Conservation (phyloP, 306 rosid genomes). For the Cyclanthera cordifolia region DNA sequence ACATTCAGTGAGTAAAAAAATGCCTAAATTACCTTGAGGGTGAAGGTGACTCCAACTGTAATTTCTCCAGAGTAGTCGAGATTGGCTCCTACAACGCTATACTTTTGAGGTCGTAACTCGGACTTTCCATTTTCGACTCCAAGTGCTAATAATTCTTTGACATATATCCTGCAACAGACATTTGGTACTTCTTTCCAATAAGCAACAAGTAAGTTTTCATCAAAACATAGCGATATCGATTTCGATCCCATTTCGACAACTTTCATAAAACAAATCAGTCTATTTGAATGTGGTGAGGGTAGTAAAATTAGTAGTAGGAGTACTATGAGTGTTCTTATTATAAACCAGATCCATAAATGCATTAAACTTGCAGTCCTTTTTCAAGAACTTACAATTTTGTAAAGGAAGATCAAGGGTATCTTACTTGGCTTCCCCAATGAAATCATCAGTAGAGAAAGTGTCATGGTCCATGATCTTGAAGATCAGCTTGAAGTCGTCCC, state of each 20-base stretch:
- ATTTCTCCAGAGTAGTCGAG: constrained; percentile 59
- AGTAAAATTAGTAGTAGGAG: not conserved
- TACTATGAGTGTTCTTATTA: not conserved
- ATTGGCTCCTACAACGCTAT: constrained; percentile 41
- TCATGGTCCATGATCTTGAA: constrained; percentile 72
- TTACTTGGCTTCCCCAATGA: constrained; percentile 60
- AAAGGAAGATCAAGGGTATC: constrained; percentile 8
- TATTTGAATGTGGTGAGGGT: not conserved
- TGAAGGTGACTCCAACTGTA: constrained; percentile 58
- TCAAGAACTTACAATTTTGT: not conserved
- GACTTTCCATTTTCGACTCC: constrained; percentile 56
- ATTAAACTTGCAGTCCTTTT: not conserved
- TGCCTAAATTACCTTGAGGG: not conserved
- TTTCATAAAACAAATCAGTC: not conserved
- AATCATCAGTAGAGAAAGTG: constrained; percentile 58
- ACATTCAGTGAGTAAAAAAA: not conserved
- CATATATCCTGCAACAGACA: constrained; percentile 27
- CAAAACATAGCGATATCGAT: not conserved
- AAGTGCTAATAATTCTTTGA: constrained; percentile 43
- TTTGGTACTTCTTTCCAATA: not conserved
- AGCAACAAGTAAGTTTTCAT: not conserved
- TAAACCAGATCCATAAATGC: not conserved
- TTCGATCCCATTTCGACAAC: not conserved
- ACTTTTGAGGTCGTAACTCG: constrained; percentile 39
- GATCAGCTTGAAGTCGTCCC: constrained; percentile 46